A percentile compares a stretch with the other conserved stretches of the same genome.
phyloP scores from a whole-genome alignment of 1,284 basidiomycete species.

The Cutaneotrichosporon cutaneum region DNA sequence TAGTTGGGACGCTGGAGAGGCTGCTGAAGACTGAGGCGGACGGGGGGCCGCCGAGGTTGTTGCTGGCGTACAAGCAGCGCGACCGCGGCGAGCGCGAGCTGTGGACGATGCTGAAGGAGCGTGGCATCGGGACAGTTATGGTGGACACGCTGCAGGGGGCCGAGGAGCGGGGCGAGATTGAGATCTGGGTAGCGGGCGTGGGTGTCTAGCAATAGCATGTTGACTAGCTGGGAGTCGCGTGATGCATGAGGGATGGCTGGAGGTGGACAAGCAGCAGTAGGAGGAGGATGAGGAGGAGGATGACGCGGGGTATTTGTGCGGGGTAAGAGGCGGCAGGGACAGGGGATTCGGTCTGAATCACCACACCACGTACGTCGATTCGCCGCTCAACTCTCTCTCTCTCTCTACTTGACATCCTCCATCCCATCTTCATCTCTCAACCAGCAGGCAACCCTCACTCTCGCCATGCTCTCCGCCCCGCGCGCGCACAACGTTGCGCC shows the following conservation, averaged over 20 bases:
- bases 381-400: constrained; percentile 10
- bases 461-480: constrained; percentile 32
- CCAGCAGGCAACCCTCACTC: background rate
- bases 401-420: background rate
- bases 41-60: constrained; percentile 43
- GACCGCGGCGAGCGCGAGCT: constrained; percentile 68
- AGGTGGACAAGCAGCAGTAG: too few relatives aligned
- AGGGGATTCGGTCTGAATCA: background rate
- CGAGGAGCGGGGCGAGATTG: constrained; percentile 57
- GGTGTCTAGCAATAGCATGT: background rate
- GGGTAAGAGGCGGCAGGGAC: background rate
- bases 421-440: too few relatives aligned
- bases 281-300: background rate
- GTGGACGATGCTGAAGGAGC: constrained; percentile 62
- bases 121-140: constrained; percentile 41
- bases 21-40: constrained; percentile 25
- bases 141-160: constrained; percentile 63
- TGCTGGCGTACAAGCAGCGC: constrained; percentile 80
- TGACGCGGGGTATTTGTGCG: background rate
- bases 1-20: constrained; percentile 39
- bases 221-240: background rate
- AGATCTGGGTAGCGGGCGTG: constrained; percentile 64
- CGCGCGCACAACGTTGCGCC: constrained; percentile 20
- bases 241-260: background rate
- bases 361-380: constrained; percentile 9